phyloP scores from a whole-genome alignment of 192 early-diverging fungal species.

The Coemansia sp. region DNA sequence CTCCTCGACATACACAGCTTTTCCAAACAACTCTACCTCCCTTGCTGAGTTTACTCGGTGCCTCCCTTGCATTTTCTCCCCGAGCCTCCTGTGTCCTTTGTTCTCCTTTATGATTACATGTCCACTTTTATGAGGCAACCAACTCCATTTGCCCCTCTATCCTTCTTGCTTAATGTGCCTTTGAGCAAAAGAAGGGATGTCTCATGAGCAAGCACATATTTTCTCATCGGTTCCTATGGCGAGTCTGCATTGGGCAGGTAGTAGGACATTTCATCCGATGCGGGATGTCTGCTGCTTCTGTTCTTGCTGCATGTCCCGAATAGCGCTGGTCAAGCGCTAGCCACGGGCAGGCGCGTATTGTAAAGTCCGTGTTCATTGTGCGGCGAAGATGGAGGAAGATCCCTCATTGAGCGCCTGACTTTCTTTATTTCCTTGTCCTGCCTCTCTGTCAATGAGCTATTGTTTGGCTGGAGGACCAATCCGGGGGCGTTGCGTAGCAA shows the following conservation, averaged over 20 bases:
- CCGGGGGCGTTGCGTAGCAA: slow-evolving; percentile 4
- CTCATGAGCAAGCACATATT: not conserved
- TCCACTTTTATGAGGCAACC: not conserved
- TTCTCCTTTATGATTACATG: not conserved
- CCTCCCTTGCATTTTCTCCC: not conserved
- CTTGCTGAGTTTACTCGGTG: not conserved
- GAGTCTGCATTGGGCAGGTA: not conserved
- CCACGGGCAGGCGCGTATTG: slow-evolving; percentile 2
- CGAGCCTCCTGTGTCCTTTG: not conserved
- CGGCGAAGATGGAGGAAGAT: not conserved
- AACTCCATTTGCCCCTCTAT: not conserved
- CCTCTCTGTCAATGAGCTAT: slow-evolving; percentile 8
- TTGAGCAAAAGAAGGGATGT: not conserved
- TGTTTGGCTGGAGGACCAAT: slow-evolving; percentile 2
- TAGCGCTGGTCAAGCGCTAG: slow-evolving; percentile 1
- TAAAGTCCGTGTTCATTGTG: slow-evolving; percentile 3
- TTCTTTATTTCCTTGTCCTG: not conserved
- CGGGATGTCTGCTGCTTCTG: slow-evolving; percentile 1
- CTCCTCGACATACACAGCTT: not conserved
- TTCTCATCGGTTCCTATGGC: not conserved
- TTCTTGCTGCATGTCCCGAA: slow-evolving; percentile 2
- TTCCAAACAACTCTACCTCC: not conserved
- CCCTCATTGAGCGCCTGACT: slow-evolving; percentile 3
- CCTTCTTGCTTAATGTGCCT: not conserved
- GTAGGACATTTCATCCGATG: not conserved